A percentile compares a stretch with the other conserved stretches of the same genome.
Conservation (phyloP, 129 eudicot genomes). For the Centaurea solstitialis region DNA sequence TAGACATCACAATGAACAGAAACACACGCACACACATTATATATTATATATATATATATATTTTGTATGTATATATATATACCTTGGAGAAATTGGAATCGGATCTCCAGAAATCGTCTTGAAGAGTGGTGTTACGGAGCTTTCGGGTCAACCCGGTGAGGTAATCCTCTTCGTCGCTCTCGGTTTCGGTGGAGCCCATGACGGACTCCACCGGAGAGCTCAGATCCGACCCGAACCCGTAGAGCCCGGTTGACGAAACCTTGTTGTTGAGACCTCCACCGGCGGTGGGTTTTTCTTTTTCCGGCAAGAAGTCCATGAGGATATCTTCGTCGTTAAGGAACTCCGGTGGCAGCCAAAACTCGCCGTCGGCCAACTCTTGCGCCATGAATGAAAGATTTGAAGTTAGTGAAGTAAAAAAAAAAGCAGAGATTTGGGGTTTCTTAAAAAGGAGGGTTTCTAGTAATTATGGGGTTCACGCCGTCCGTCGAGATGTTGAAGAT, state of each 20-base stretch:
- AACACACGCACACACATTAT: too few species aligned
- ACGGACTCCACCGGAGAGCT: conserved; percentile 74
- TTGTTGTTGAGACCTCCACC: neutral
- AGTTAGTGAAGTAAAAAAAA: too few species aligned
- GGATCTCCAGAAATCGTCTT: conserved; percentile 33
- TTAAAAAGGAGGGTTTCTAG: conserved; percentile 16
- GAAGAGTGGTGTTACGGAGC: conserved; percentile 32
- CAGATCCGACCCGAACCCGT: conserved; percentile 53
- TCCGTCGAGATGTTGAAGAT: conserved; percentile 20
- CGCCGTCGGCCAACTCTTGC: conserved; percentile 57
- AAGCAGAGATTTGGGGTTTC: neutral
- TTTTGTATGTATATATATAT: conserved; percentile 23
- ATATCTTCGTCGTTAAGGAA: conserved; percentile 77
- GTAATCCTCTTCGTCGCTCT: conserved; percentile 81
- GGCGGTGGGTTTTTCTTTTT: neutral
- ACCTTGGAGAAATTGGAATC: conserved; percentile 44
- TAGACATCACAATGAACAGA: neutral
- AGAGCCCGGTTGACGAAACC: neutral
- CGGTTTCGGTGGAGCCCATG: conserved; percentile 62
- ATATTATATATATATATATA: conserved; percentile 2
- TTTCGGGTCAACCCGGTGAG: conserved; percentile 43
- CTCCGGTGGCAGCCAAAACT: conserved; percentile 91
- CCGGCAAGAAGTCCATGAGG: conserved; percentile 34
- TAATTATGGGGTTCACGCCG: conserved; percentile 33
- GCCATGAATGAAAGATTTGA: conserved; percentile 40